A percentile compares a stretch with the other conserved stretches of the same genome.
Conservation (phyloP, 2,329 filamentous ascomycete genomes). For the Scytalidium sp. region DNA sequence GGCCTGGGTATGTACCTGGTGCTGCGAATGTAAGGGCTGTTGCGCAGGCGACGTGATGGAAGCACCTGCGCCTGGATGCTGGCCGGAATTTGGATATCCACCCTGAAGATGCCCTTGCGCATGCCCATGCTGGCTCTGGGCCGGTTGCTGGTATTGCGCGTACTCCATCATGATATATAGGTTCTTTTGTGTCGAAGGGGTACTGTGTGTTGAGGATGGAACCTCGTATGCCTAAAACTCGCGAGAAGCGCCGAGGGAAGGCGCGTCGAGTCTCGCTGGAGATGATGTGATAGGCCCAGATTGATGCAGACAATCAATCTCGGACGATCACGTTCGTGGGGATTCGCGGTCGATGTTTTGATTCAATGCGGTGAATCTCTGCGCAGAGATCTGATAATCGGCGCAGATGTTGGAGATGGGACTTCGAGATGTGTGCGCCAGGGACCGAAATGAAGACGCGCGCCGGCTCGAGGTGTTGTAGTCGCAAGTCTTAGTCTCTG, state of each 20-base stretch:
- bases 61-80: constrained; percentile 46
- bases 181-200: not conserved
- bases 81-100: constrained; percentile 58
- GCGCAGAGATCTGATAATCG: not conserved
- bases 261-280: constrained; percentile 1
- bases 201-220: not conserved
- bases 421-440: constrained; percentile 6
- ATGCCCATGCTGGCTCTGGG: constrained; percentile 58
- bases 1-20: constrained; percentile 58
- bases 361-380: not conserved
- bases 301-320: not conserved
- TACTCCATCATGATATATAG: constrained; percentile 63
- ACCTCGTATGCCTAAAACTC: constrained; percentile 2
- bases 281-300: not conserved
- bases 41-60: constrained; percentile 71
- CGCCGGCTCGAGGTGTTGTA: constrained; percentile 3
- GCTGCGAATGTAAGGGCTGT: constrained; percentile 63
- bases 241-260: not conserved
- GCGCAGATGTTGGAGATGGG: constrained; percentile 1
- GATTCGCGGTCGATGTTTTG: not conserved
- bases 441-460: constrained; percentile 7
- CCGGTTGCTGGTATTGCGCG: constrained; percentile 66
- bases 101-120: constrained; percentile 53
- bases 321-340: constrained; percentile 1
- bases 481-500: too few species aligned